Evolutionary conservation across 345 rosid genomes (phyloP).

Genomic region (Viola odorata): DNA sequence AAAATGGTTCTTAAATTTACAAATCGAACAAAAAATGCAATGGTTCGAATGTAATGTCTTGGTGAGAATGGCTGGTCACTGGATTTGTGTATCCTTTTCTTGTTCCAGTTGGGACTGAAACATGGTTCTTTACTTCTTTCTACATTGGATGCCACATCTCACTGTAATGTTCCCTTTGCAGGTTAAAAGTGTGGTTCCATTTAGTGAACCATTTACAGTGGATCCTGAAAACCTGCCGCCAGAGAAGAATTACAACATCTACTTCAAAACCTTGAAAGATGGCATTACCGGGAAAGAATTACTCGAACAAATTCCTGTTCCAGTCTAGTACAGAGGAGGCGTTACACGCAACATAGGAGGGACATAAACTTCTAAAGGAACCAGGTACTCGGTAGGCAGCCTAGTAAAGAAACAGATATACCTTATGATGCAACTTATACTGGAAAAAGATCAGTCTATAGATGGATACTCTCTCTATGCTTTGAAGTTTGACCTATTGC

Average conservation of each 20-base stretch:
- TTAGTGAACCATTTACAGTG: constrained; percentile 75
- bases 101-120: background rate
- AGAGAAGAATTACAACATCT: constrained; percentile 71
- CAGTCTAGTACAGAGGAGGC: constrained; percentile 39
- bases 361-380: too few relatives aligned
- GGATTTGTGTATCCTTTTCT: background rate
- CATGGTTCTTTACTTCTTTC: background rate
- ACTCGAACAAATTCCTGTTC: constrained; percentile 47
- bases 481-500: too few relatives aligned
- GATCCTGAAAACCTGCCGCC: constrained; percentile 86
- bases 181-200: constrained; percentile 91
- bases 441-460: too few relatives aligned
- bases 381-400: too few relatives aligned
- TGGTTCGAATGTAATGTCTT: background rate
- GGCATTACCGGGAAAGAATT: constrained; percentile 81
- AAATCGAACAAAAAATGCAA: too few relatives aligned
- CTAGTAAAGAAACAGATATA: too few relatives aligned
- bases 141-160: constrained; percentile 1
- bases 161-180: constrained; percentile 19
- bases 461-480: too few relatives aligned
- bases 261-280: constrained; percentile 64
- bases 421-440: too few relatives aligned
- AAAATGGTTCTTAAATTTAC: too few relatives aligned
- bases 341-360: too few relatives aligned
- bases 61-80: background rate